A percentile compares a stretch with the other conserved stretches of the same genome.
phyloP scores from a whole-genome alignment of 169 alveolate genomes.

The Plasmodium inui region DNA sequence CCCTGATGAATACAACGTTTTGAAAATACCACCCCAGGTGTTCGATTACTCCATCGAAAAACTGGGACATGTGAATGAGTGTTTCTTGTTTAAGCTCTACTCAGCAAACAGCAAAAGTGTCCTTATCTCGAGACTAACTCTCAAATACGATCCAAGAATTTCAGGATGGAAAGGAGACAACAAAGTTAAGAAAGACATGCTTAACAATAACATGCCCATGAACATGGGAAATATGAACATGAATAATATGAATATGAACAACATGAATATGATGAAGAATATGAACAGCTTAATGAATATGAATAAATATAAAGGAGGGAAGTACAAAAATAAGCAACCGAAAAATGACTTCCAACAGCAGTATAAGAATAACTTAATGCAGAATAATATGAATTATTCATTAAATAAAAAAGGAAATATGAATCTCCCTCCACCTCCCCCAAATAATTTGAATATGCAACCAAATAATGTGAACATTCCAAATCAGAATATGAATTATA shows the following conservation, averaged over 20 bases:
- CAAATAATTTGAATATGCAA: constrained; percentile 44
- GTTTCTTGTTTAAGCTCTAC: constrained; percentile 75
- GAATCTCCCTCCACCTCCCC: constrained; percentile 75
- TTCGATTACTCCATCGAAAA: constrained; percentile 74
- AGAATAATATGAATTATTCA: constrained; percentile 64
- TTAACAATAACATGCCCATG: constrained; percentile 16
- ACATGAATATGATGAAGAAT: constrained; percentile 59
- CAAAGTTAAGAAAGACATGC: constrained; percentile 61
- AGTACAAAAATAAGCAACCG: constrained; percentile 35
- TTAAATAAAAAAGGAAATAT: constrained; percentile 71
- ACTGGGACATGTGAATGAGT: constrained; percentile 80
- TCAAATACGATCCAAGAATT: constrained; percentile 80
- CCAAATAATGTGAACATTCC: constrained; percentile 54
- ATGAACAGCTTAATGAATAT: constrained; percentile 30
- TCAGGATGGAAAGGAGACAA: constrained; percentile 78
- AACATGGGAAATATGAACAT: not conserved
- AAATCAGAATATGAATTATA: constrained; percentile 72
- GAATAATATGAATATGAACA: constrained; percentile 10
- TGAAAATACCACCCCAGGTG: constrained; percentile 78
- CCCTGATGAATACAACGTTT: constrained; percentile 78
- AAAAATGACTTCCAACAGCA: constrained; percentile 74
- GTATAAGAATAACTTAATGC: constrained; percentile 67
- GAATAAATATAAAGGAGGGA: constrained; percentile 56
- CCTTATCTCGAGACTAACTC: constrained; percentile 62
- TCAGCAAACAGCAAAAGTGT: constrained; percentile 72